A percentile compares a stretch with the other conserved stretches of the same genome.
These are phyloP conservation scores for Paraconiothyrium brasiliense DNA, from an alignment of 2,329 filamentous ascomycete genomes.

Conservation along the genomic window DNA sequence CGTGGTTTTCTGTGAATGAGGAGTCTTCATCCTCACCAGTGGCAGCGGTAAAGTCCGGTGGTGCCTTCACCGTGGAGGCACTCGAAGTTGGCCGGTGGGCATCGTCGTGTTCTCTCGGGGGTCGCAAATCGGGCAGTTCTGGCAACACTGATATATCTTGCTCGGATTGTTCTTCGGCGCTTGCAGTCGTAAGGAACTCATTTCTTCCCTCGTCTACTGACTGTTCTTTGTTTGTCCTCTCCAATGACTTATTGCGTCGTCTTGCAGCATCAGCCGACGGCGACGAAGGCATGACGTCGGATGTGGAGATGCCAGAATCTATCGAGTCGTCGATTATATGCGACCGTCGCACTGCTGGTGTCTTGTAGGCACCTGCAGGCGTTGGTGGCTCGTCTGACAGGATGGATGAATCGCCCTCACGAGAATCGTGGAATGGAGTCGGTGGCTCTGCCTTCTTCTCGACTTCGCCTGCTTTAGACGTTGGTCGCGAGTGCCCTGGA, in stretches of 20 bases:
- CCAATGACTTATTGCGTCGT: slow-evolving; percentile 31
- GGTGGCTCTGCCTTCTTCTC: slow-evolving; percentile 7
- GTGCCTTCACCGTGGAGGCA: slow-evolving; percentile 50
- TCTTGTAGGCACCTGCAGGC: slow-evolving; percentile 55
- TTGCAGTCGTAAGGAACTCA: slow-evolving; percentile 20
- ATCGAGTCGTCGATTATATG: slow-evolving; percentile 39
- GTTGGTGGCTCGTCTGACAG: slow-evolving; percentile 48
- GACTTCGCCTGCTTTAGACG: slow-evolving; percentile 23
- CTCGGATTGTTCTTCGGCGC: slow-evolving; percentile 18
- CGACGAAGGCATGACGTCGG: slow-evolving; percentile 52
- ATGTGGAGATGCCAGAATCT: slow-evolving; percentile 38
- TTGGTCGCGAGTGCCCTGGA: slow-evolving; percentile 38
- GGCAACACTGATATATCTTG: background rate
- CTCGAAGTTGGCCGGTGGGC: slow-evolving; percentile 48
- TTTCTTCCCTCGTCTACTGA: slow-evolving; percentile 13
- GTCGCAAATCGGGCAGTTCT: slow-evolving; percentile 7
- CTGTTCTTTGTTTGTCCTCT: slow-evolving; percentile 13
- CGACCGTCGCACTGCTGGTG: slow-evolving; percentile 44
- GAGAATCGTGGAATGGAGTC: slow-evolving; percentile 21
- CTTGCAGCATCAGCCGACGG: slow-evolving; percentile 55
- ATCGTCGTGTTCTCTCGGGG: slow-evolving; percentile 25
- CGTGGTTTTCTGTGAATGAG: slow-evolving; percentile 40
- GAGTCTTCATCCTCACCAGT: slow-evolving; percentile 35
- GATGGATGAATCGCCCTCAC: slow-evolving; percentile 36
- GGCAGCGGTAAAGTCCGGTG: slow-evolving; percentile 42